Percentiles rank a stretch among this genome's conserved stretches.
Evolutionary conservation across 2,329 filamentous ascomycete genomes (phyloP).

Genomic region (Aspergillus sp.): DNA sequence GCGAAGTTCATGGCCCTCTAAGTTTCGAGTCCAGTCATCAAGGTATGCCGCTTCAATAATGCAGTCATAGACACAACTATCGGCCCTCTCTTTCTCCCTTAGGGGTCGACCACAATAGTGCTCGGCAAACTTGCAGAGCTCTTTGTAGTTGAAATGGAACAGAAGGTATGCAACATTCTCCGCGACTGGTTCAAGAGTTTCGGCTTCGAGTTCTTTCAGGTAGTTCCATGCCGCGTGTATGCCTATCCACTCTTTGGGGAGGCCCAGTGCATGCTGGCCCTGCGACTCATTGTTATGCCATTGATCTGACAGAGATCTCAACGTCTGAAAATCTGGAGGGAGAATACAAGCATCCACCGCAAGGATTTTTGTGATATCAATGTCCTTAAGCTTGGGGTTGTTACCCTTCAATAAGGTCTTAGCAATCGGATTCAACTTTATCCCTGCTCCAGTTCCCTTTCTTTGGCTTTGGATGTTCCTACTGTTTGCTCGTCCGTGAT

Average conservation of each 20-base stretch:
- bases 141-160: constrained; percentile 8
- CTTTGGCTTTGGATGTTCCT: background rate
- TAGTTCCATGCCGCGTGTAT: constrained; percentile 7
- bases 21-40: background rate
- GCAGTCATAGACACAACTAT: background rate
- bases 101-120: background rate
- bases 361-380: background rate
- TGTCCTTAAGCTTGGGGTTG: background rate
- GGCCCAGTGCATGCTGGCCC: constrained; percentile 5
- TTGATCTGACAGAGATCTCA: background rate
- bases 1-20: background rate
- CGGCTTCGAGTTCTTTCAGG: background rate
- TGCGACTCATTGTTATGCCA: constrained; percentile 4
- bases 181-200: constrained; percentile 6
- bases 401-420: background rate
- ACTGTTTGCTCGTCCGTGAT: background rate
- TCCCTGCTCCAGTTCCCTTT: background rate
- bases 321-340: background rate
- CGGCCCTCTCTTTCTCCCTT: background rate
- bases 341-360: background rate
- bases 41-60: constrained; percentile 1
- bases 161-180: constrained; percentile 1
- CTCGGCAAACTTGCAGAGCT: constrained; percentile 2
- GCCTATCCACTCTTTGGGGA: constrained; percentile 6
- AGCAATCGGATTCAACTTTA: background rate